A percentile compares a stretch with the other conserved stretches of the same genome.
Evolutionary conservation across 225 moss, liverwort and hornwort species (phyloP).

Genomic region (Physcomitrellopsis africana): DNA sequence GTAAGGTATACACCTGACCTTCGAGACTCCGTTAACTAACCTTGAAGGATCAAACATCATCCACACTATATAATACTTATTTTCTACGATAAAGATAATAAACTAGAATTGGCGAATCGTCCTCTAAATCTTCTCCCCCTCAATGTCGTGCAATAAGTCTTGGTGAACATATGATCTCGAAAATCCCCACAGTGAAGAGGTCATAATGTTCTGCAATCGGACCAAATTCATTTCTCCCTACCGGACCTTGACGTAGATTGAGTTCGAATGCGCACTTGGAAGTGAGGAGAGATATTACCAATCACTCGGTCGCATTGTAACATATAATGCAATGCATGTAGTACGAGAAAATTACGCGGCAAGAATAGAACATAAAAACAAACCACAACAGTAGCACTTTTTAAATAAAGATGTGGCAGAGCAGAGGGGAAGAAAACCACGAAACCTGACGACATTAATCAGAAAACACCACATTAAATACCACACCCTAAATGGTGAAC

Average conservation of each 20-base stretch:
- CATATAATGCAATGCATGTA: background rate
- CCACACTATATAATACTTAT: too few relatives aligned
- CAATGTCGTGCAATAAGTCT: too few relatives aligned
- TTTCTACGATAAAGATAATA: too few relatives aligned
- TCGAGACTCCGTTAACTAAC: too few relatives aligned
- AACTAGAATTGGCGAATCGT: too few relatives aligned
- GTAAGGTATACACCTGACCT: too few relatives aligned
- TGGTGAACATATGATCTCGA: too few relatives aligned
- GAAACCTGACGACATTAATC: background rate
- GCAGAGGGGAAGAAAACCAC: background rate
- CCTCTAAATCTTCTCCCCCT: too few relatives aligned
- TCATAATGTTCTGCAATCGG: too few relatives aligned
- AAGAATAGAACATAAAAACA: background rate
- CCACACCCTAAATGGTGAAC: conserved; percentile 20
- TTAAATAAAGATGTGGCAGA: background rate
- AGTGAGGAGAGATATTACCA: background rate
- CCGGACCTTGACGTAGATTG: background rate
- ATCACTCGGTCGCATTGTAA: background rate
- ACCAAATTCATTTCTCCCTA: background rate
- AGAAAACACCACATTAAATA: background rate
- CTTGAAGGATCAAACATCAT: too few relatives aligned
- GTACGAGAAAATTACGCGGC: background rate
- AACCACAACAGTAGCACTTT: background rate
- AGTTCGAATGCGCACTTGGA: background rate
- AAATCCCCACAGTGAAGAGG: too few relatives aligned